Evolutionary conservation across 2,329 filamentous ascomycete species (phyloP), one percentile per base, ranked within the genome.

Genomic region (Rhinocladiella similis): DNA sequence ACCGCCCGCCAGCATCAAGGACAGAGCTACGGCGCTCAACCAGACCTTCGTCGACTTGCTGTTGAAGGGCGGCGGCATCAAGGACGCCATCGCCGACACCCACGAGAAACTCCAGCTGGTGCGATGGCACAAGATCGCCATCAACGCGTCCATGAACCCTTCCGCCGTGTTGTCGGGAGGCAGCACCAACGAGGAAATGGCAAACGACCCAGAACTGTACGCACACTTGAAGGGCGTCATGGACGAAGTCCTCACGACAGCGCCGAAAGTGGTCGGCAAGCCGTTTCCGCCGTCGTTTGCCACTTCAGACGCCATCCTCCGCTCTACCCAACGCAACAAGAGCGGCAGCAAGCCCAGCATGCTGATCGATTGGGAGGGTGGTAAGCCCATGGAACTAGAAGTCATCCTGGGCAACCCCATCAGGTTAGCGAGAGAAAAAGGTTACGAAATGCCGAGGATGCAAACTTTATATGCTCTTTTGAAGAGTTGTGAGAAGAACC

Each of bases 131-230:
- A 90, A 90, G 71, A 82, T 90, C 60, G 86, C 85, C 65, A 89
- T 90, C 75, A 90, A 90, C 70, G 85, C 86, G 0, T 83, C 85
- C 50, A 88, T 90, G 80, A 90, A 90, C 72, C 86, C 87, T 0
- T 86, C 83, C 1, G 84, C 86, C 1, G 86, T 90, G 6, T 77
- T 90, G 0, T 83, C 81, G 1, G 84, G 85, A 12, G 85, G 86
- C 1, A 75, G 79, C 1, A 80, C 83, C 51, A 90, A 90, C 67
- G 80, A 83, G 45, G 80, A 82, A 59, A 89, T 90, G 83, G 77
- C 83, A 4, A 72, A 73, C 12, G 86, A 90, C 63, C 70, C 81
- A 0, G 86, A 89, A 66, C 73, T 90, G 38, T 77, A 81, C 43
- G 69, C 71, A 19, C 87, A 90, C 68, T 70, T 90, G 7, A 73